Evolutionary conservation across 164 flowering plant genomes (phyloP).

Genomic region (Vitis riparia): DNA sequence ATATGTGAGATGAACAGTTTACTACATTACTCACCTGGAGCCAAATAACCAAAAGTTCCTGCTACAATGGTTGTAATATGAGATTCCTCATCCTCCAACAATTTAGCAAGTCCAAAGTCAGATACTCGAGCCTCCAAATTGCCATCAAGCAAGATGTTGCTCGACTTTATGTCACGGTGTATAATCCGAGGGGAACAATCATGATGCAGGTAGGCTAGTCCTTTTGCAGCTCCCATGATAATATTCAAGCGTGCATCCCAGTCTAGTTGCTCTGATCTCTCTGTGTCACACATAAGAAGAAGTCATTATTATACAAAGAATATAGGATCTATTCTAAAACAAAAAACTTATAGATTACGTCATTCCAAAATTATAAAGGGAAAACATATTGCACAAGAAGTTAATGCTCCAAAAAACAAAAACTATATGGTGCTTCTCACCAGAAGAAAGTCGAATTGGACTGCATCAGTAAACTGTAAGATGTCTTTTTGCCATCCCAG

Average conservation of each 20-base stretch:
- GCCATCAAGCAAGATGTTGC: constrained; percentile 96
- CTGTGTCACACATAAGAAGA: constrained; percentile 31
- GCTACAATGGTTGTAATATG: constrained; percentile 98
- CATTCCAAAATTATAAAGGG: background rate
- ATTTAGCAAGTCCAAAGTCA: constrained; percentile 96
- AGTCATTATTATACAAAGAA: background rate
- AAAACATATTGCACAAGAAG: background rate
- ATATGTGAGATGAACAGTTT: background rate
- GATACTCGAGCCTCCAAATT: constrained; percentile 95
- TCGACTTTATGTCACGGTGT: constrained; percentile 96
- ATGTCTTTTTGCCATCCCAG: background rate
- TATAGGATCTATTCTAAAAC: background rate
- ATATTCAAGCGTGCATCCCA: constrained; percentile 95
- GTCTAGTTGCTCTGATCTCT: constrained; percentile 80
- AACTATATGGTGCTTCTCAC: background rate
- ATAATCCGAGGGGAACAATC: constrained; percentile 97
- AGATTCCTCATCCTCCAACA: constrained; percentile 93
- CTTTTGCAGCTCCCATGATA: constrained; percentile 95
- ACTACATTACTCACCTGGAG: constrained; percentile 71
- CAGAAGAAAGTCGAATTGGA: background rate
- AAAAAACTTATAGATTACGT: background rate
- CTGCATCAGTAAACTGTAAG: background rate
- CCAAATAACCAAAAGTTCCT: constrained; percentile 97
- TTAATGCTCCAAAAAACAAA: background rate
- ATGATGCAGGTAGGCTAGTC: constrained; percentile 90